These are phyloP conservation scores for Massarina eburnea DNA, from an alignment of 2,329 filamentous ascomycete genomes.

Conservation along the genomic window DNA sequence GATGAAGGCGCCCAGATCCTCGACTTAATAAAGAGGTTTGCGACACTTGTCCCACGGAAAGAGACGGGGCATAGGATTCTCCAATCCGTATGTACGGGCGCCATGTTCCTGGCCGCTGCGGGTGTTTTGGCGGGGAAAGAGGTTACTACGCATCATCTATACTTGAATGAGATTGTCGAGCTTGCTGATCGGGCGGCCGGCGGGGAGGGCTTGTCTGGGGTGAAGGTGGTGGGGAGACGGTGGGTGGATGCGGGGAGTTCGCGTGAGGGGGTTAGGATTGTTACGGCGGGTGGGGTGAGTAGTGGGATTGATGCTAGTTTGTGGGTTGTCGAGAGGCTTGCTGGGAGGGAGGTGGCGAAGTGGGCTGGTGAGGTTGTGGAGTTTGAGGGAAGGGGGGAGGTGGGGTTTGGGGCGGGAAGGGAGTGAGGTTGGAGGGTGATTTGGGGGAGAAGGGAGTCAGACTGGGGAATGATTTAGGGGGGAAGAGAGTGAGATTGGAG, in stretches of 20 bases:
- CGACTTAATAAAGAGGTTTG: conserved; percentile 26
- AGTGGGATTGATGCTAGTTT: conserved; percentile 37
- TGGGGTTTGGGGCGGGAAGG: too few species aligned
- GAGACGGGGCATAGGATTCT: conserved; percentile 32
- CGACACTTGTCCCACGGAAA: conserved; percentile 19
- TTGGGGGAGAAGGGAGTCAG: too few species aligned
- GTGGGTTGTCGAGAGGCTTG: conserved; percentile 28
- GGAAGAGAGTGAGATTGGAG: too few species aligned
- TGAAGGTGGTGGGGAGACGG: conserved; percentile 29
- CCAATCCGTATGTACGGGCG: conserved; percentile 46
- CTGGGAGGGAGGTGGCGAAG: conserved; percentile 27
- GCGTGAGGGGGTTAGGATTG: conserved; percentile 33
- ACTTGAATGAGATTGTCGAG: conserved; percentile 25
- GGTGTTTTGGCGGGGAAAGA: conserved; percentile 39
- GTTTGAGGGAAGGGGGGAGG: conserved; percentile 29
- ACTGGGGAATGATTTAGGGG: too few species aligned
- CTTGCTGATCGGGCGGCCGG: conserved; percentile 33
- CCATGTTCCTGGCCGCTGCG: conserved; percentile 41
- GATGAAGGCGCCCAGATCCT: conserved; percentile 20
- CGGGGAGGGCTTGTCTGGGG: conserved; percentile 25
- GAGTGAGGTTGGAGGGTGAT: conserved; percentile 13
- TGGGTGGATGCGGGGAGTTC: conserved; percentile 37
- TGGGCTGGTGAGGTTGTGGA: conserved; percentile 30
- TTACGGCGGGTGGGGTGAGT: conserved; percentile 39
- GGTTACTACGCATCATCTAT: conserved; percentile 45